A percentile compares a stretch with the other conserved stretches of the same genome.
phyloP scores from a whole-genome alignment of 192 early-diverging fungal species.

The Linnemannia schmuckeri region DNA sequence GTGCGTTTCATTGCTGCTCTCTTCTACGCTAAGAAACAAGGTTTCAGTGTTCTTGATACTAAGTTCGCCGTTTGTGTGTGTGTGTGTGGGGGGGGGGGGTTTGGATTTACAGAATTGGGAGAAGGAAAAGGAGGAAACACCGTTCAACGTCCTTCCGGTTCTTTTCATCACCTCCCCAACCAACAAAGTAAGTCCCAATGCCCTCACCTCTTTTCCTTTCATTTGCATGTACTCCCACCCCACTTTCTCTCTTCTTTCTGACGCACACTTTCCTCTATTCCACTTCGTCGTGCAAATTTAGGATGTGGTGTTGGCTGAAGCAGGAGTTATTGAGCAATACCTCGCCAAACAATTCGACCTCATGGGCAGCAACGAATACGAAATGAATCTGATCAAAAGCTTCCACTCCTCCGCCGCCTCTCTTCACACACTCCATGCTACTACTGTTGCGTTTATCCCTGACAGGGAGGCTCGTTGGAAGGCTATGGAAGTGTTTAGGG shows the following conservation, averaged over 20 bases:
- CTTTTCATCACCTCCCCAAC: neutral
- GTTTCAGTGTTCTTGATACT: neutral
- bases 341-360: conserved; percentile 29
- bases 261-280: neutral
- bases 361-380: conserved; percentile 25
- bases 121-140: conserved; percentile 10
- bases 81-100: no score
- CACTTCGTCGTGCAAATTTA: neutral
- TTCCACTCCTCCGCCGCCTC: conserved; percentile 29
- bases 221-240: neutral
- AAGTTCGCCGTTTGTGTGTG: neutral
- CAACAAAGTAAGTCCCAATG: neutral
- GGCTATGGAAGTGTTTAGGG: conserved; percentile 15
- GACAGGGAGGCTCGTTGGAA: conserved; percentile 13
- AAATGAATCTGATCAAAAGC: conserved; percentile 22
- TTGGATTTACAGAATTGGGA: conserved; percentile 1
- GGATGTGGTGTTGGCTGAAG: conserved; percentile 9
- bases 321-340: conserved; percentile 20
- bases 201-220: neutral
- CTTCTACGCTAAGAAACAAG: neutral
- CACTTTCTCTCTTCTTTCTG: no score
- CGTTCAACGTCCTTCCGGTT: conserved; percentile 8
- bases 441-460: neutral
- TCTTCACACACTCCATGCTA: conserved; percentile 7
- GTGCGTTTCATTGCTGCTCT: neutral